These are phyloP conservation scores for Neoboletus subvelutipes DNA, from an alignment of 768 basidiomycete genomes.

Conservation along the genomic window DNA sequence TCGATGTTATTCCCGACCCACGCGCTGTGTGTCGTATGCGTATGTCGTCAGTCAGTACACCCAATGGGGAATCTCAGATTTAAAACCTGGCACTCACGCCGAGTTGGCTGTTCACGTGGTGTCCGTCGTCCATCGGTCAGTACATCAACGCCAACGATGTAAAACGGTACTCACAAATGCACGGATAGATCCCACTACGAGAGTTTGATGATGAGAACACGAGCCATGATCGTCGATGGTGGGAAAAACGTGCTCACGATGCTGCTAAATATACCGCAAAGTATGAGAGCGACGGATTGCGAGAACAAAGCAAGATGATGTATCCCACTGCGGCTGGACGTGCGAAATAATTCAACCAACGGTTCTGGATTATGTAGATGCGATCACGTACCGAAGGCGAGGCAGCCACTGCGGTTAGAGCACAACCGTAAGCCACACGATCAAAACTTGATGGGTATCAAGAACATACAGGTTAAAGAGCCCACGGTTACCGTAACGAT, in stretches of 20 bases:
- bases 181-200: slow-evolving; percentile 68
- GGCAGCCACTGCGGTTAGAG: slow-evolving; percentile 19
- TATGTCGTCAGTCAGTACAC: neutral
- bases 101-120: slow-evolving; percentile 48
- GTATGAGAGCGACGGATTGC: slow-evolving; percentile 64
- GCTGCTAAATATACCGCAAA: slow-evolving; percentile 71
- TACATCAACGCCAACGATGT: neutral
- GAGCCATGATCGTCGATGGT: no score
- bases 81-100: slow-evolving; percentile 38
- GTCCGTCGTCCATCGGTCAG: neutral
- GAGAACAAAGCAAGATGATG: slow-evolving; percentile 65
- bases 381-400: slow-evolving; percentile 26
- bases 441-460: neutral
- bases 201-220: neutral
- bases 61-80: neutral
- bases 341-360: neutral
- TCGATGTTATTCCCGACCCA: slow-evolving; percentile 72
- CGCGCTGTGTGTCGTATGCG: slow-evolving; percentile 30
- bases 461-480: slow-evolving; percentile 59
- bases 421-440: neutral
- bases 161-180: slow-evolving; percentile 52
- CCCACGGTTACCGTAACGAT: slow-evolving; percentile 59
- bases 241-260: slow-evolving; percentile 41
- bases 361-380: neutral
- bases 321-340: slow-evolving; percentile 57